These are phyloP conservation scores for Wickerhamomyces bovis DNA, from an alignment of 805 yeast species.

Conservation along the genomic window DNA sequence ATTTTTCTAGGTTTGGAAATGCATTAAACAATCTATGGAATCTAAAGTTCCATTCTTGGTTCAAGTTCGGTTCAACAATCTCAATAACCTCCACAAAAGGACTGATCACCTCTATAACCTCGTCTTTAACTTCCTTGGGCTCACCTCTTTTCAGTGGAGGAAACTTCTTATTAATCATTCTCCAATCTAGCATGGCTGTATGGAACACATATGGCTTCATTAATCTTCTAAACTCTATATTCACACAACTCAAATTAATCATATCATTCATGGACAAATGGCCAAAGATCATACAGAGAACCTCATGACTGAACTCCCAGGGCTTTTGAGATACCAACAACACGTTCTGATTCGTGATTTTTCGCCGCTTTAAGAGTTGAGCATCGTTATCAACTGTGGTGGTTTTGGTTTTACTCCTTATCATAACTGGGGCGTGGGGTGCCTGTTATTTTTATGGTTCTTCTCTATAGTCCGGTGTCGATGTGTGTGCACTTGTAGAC, in stretches of 20 bases:
- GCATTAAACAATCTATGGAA: constrained; percentile 20
- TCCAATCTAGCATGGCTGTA: constrained; percentile 13
- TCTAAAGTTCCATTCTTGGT: constrained; percentile 31
- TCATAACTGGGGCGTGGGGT: background rate
- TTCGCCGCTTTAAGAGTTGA: background rate
- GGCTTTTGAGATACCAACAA: background rate
- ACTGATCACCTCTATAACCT: constrained; percentile 3
- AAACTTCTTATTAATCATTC: constrained; percentile 5
- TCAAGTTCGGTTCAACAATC: constrained; percentile 24
- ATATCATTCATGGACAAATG: constrained; percentile 14
- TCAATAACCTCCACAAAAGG: constrained; percentile 22
- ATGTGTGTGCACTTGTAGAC: background rate
- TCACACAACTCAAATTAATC: constrained; percentile 9
- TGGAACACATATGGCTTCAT: constrained; percentile 19
- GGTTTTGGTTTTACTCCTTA: background rate
- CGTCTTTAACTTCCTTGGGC: constrained; percentile 4
- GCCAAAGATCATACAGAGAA: constrained; percentile 13
- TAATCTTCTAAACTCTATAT: constrained; percentile 5
- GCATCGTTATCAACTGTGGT: background rate
- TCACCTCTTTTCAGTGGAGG: background rate
- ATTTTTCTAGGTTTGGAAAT: constrained; percentile 18
- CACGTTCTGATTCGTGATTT: background rate
- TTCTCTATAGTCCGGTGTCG: too few species aligned
- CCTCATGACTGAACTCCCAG: constrained; percentile 18
- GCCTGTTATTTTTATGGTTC: too few species aligned